These are phyloP conservation scores for Linum usitatissimum DNA, from an alignment of 345 rosid species.

Conservation along the genomic window DNA sequence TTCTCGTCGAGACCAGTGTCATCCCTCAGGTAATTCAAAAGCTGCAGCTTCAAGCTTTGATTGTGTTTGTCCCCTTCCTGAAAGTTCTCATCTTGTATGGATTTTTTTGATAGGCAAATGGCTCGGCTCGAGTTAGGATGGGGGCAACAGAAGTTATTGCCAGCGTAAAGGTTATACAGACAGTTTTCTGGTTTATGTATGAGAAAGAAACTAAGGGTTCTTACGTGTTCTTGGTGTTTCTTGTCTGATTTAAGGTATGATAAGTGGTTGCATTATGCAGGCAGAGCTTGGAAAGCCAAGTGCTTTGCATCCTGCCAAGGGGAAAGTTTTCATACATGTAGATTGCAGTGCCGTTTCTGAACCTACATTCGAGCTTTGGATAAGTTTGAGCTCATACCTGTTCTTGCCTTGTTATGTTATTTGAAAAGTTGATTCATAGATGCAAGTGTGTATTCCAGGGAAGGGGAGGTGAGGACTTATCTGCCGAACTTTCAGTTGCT, in stretches of 20 bases:
- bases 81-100: not conserved
- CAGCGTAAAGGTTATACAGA: conserved; percentile 53
- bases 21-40: conserved; percentile 59
- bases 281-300: conserved; percentile 89
- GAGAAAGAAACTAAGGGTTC: not conserved
- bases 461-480: conserved; percentile 87
- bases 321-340: conserved; percentile 62
- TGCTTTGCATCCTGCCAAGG: conserved; percentile 59
- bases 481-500: conserved; percentile 62
- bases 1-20: conserved; percentile 62
- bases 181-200: too few species aligned
- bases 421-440: not conserved
- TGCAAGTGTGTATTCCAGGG: conserved; percentile 35
- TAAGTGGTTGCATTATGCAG: conserved; percentile 22
- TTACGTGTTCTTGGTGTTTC: not conserved
- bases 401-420: not conserved
- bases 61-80: not conserved
- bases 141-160: conserved; percentile 91
- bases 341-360: conserved; percentile 87
- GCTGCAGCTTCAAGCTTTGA: not conserved
- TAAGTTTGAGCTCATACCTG: not conserved
- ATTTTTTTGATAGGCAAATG: conserved; percentile 52
- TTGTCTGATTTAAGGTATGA: not conserved
- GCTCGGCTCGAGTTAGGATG: conserved; percentile 67
- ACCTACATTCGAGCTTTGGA: conserved; percentile 49